Evolutionary conservation across 1,284 basidiomycete genomes (phyloP), one percentile per base, ranked within the genome.

Genomic region (Coniferiporia sulphurascens): DNA sequence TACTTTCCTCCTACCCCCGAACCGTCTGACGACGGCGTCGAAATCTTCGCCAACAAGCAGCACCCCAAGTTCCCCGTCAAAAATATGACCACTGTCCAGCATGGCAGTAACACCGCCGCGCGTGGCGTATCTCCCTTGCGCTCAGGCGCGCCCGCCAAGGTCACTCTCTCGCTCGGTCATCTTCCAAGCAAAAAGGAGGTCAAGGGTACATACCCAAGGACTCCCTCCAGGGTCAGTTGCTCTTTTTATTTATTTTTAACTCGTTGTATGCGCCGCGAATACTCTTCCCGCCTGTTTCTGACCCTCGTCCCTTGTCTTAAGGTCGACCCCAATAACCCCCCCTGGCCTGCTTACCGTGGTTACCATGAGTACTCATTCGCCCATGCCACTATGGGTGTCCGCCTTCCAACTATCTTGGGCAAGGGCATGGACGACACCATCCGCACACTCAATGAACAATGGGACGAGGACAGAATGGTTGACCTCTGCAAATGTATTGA

Each of bases 361-460:
- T 97, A 97, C 75, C 94, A 97, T 73, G 91, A 95, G 74, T 97
- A 94, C 74, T 95, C 93, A 1, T 95, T 95, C 72, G 93, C 94
- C 56, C 89, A 95, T 69, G 92, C 91, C 43, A 93, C 91, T 7
- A 97, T 97, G 94, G 92, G 93, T 64, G 87, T 91, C 52, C 89
- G 95, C 61, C 82, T 98, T 41, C 95, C 95, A 0, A 98, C 95
- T 52, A 98, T 98, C 65, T 80, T 98, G 51, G 93, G 93, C 65
- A 98, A 98, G 76, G 95, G 91, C 7, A 95, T 98, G 68, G 94
- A 97, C 68, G 95, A 98, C 70, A 83, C 89, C 32, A 89, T 91
- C 64, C 84, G 86, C 68, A 98, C 95, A 34, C 81, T 98, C 67
- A 98, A 98, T 73, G 85, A 91, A 58, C 85, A 89, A 72, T 88